These are phyloP conservation scores for Leishmania lainsoni DNA, from an alignment of 208 protist genomes.

Conservation along the genomic window DNA sequence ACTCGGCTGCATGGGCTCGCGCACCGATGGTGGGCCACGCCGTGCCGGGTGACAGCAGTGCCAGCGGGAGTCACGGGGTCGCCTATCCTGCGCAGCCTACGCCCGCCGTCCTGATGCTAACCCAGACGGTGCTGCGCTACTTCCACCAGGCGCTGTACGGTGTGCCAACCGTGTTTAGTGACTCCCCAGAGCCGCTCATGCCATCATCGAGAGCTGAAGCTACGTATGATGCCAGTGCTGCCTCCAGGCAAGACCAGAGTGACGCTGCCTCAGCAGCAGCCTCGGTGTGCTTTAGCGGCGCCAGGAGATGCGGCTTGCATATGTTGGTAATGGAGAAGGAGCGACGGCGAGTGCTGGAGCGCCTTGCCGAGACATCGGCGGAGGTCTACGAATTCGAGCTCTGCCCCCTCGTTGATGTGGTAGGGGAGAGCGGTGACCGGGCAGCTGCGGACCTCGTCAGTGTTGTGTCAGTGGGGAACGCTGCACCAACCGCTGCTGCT, in stretches of 20 bases:
- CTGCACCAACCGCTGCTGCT: not conserved
- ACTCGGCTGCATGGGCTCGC: slow-evolving; percentile 13
- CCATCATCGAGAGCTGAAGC: not conserved
- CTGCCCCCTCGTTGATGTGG: slow-evolving; percentile 3
- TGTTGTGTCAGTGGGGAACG: not conserved
- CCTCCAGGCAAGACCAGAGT: not conserved
- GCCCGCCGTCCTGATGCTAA: slow-evolving; percentile 6
- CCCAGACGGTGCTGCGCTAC: slow-evolving; percentile 10
- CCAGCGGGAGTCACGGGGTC: not conserved
- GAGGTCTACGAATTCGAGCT: slow-evolving; percentile 22
- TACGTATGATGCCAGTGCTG: not conserved
- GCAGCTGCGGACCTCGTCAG: not conserved
- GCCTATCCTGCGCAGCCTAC: slow-evolving; percentile 26
- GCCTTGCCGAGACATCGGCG: slow-evolving; percentile 13
- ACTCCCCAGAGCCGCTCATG: not conserved
- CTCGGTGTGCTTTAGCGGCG: not conserved
- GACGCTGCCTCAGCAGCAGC: not conserved
- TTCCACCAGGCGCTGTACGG: slow-evolving; percentile 33
- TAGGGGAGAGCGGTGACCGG: not conserved
- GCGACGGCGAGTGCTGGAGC: slow-evolving; percentile 5
- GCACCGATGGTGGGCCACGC: not conserved
- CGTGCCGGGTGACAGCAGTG: no score
- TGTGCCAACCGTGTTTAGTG: not conserved
- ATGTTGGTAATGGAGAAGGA: slow-evolving; percentile 3
- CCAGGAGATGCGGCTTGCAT: not conserved